Base-by-base conservation (phyloP, 2,329 filamentous ascomycete genomes). In the Calcarisporium arbuscula region DNA sequence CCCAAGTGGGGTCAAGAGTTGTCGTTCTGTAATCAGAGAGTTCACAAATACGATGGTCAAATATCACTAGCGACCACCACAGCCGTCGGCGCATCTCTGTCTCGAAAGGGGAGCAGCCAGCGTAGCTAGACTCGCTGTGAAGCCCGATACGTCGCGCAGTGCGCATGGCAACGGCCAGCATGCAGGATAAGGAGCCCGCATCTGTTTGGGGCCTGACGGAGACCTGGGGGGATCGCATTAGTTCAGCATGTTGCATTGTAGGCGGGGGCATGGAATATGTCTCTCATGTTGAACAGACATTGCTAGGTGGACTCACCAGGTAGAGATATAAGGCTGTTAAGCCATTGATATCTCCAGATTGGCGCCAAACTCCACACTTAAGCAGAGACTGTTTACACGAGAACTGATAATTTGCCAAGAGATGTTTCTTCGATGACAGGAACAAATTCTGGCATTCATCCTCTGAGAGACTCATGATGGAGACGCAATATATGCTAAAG, bases 21-120 rank as follows among this genome's bases (percentile, higher is more conserved):
- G 53, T 40, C 5, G 44, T 40, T 8, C 55, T 57, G 25, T 48
- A 57, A 19, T 66, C 58, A 2, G 64, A 50, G 39, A 79, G 48
- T 42, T 80, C 74, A 42, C 67, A 56, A 10, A 77, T 64, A 11
- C 77, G 73, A 30, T 55, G 52, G 44, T 82, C 78, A 35, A 79
- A 73, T 4, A 72, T 50, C 0, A 72, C 53, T 1, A 82, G 53
- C 0, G 72, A 62, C 77, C 76, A 81, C 76, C 76, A 81, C 1
- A 81, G 61, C 21, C 77, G 58, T 19, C 77, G 68, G 10, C 75
- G 68, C 60, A 80, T 66, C 52, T 82, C 77, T 3, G 65, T 68
- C 44, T 81, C 75, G 10, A 72, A 67, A 6, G 45, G 33, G 0
- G 60, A 45, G n/a, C n/a, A n/a, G n/a, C n/a, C n/a, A n/a, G n/a